phyloP scores from a whole-genome alignment of 148 eudicot genomes.

The Suaeda aralocaspica region DNA sequence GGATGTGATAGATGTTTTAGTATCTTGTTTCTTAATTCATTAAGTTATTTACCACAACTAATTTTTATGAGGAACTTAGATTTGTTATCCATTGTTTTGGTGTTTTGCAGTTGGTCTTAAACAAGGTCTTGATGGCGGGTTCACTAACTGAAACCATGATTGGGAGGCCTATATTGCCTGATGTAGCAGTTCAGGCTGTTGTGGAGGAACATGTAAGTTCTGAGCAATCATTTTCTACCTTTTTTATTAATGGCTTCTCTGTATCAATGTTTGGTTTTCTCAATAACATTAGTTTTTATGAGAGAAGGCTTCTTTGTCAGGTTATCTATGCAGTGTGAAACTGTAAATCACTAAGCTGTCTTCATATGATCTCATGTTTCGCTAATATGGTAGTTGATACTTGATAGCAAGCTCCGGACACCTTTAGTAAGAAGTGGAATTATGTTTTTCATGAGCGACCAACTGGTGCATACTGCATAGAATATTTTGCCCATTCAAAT shows the following conservation, averaged over 20 bases:
- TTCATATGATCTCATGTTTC: constrained; percentile 2
- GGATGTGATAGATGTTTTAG: background rate
- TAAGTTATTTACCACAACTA: background rate
- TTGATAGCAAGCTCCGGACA: background rate
- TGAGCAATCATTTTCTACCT: background rate
- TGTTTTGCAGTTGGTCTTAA: constrained; percentile 64
- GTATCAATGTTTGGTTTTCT: constrained; percentile 2
- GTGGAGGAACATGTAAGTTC: constrained; percentile 94
- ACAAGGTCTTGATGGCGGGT: constrained; percentile 84
- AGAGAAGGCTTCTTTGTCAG: background rate
- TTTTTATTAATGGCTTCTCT: background rate
- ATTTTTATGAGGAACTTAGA: background rate
- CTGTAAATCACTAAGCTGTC: background rate
- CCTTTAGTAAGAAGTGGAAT: background rate
- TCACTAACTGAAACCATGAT: constrained; percentile 77
- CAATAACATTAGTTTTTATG: background rate
- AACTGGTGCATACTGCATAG: background rate
- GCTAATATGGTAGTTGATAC: background rate
- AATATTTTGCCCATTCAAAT: no score
- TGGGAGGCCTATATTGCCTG: constrained; percentile 84
- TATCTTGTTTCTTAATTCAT: background rate
- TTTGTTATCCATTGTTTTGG: constrained; percentile 8
- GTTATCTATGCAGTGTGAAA: background rate
- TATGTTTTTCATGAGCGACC: background rate
- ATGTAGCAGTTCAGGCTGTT: constrained; percentile 84